phyloP scores from a whole-genome alignment of 257 asterid genomes.

The Scutellaria baicalensis region DNA sequence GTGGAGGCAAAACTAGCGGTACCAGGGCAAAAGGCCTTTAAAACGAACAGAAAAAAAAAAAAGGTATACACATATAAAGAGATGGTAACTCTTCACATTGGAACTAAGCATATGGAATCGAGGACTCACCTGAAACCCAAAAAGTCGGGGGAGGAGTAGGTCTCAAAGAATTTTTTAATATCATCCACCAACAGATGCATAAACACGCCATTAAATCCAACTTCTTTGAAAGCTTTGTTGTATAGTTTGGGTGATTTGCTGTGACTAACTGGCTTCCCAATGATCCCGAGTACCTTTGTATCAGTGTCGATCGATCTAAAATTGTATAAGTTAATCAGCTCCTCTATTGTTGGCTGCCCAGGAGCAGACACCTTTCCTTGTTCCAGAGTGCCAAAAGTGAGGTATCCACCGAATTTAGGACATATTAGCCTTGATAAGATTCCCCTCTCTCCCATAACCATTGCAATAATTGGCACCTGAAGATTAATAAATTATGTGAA shows the following conservation, averaged over 20 bases:
- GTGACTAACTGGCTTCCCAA: slow-evolving; percentile 94
- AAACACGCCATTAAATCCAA: slow-evolving; percentile 67
- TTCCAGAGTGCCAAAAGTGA: slow-evolving; percentile 87
- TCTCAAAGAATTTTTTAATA: slow-evolving; percentile 48
- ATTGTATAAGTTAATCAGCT: slow-evolving; percentile 71
- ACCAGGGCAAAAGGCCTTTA: not conserved
- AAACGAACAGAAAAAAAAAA: not conserved
- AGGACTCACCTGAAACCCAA: slow-evolving; percentile 81
- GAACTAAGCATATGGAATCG: not conserved
- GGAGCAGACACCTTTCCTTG: slow-evolving; percentile 91
- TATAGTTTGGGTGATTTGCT: slow-evolving; percentile 91
- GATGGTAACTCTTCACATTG: not conserved
- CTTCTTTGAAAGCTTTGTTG: slow-evolving; percentile 71
- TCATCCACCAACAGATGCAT: slow-evolving; percentile 86
- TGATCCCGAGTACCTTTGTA: slow-evolving; percentile 77
- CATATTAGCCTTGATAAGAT: slow-evolving; percentile 80
- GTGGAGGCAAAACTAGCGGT: not conserved
- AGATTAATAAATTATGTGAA: slow-evolving; percentile 12
- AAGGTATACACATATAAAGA: not conserved
- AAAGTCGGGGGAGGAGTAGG: slow-evolving; percentile 76
- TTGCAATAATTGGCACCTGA: slow-evolving; percentile 88
- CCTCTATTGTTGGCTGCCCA: slow-evolving; percentile 91
- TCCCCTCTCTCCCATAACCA: slow-evolving; percentile 99
- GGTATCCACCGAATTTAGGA: slow-evolving; percentile 95
- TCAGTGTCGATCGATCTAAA: slow-evolving; percentile 74